Percentiles rank a stretch among this genome's conserved stretches.
These are phyloP conservation scores for Verticillium dahliae DNA, from an alignment of 2,329 filamentous ascomycete genomes.

Conservation along the genomic window DNA sequence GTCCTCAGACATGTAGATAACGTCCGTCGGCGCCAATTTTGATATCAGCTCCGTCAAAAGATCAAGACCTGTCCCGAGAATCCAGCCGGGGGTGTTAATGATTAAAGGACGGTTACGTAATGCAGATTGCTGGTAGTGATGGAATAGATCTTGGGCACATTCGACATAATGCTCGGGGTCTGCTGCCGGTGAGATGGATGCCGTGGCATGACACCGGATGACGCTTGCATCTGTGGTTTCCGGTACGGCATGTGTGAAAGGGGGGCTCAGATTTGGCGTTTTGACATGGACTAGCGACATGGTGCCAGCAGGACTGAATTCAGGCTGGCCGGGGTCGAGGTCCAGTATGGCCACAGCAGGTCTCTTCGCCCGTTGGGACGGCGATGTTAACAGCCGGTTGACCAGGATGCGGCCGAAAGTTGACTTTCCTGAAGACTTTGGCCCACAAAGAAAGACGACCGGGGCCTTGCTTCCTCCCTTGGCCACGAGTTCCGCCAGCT, in stretches of 20 bases:
- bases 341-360: slow-evolving; percentile 49
- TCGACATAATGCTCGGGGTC: slow-evolving; percentile 61
- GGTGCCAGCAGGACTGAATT: slow-evolving; percentile 64
- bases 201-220: slow-evolving; percentile 60
- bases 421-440: slow-evolving; percentile 70
- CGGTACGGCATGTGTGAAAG: slow-evolving; percentile 54
- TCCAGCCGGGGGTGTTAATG: slow-evolving; percentile 71
- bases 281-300: slow-evolving; percentile 59
- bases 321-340: slow-evolving; percentile 71
- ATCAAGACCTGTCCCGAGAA: slow-evolving; percentile 63
- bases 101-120: slow-evolving; percentile 49
- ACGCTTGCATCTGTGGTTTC: slow-evolving; percentile 26
- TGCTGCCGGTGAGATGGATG: slow-evolving; percentile 56
- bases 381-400: slow-evolving; percentile 56
- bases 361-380: neutral
- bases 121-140: slow-evolving; percentile 41
- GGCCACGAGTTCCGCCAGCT: slow-evolving; percentile 39
- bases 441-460: slow-evolving; percentile 57
- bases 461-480: slow-evolving; percentile 25
- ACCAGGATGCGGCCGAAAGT: slow-evolving; percentile 62
- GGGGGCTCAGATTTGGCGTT: slow-evolving; percentile 56
- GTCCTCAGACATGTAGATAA: slow-evolving; percentile 63
- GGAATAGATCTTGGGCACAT: slow-evolving; percentile 57
- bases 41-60: slow-evolving; percentile 52
- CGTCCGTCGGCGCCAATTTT: slow-evolving; percentile 48